Percentiles rank a stretch among this genome's conserved stretches.
phyloP scores from a whole-genome alignment of 495 filamentous ascomycete genomes.

The Eremomyces bilateralis region DNA sequence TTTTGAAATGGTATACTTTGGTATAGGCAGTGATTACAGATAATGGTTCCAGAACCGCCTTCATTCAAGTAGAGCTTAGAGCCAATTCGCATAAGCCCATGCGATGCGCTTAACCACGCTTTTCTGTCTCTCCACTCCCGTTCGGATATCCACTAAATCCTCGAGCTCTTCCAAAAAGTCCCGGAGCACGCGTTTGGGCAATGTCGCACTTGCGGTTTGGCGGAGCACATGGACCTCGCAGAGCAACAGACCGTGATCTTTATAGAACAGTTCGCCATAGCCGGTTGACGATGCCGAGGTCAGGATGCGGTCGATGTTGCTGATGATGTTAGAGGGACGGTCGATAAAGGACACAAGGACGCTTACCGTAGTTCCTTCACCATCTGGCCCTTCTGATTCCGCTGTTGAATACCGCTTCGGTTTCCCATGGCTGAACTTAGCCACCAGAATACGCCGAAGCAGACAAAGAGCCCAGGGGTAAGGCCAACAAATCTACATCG shows the following conservation, averaged over 20 bases:
- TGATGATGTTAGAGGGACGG: constrained; percentile 4
- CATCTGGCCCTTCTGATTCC: constrained; percentile 38
- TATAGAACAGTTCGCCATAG: constrained; percentile 54
- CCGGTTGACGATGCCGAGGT: constrained; percentile 36
- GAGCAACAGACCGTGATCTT: constrained; percentile 72
- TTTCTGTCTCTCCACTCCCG: constrained; percentile 47
- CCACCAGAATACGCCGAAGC: constrained; percentile 53
- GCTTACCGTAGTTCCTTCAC: constrained; percentile 47
- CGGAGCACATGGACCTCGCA: constrained; percentile 71
- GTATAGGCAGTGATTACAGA: too few relatives aligned
- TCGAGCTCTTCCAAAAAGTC: constrained; percentile 73
- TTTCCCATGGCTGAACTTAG: constrained; percentile 41
- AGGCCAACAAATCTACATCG: constrained; percentile 59
- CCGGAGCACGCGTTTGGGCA: constrained; percentile 47
- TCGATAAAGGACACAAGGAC: background rate
- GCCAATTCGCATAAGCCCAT: constrained; percentile 72
- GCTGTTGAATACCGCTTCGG: constrained; percentile 38
- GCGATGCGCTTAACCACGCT: constrained; percentile 59
- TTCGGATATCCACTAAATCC: constrained; percentile 57
- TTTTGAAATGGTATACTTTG: too few relatives aligned
- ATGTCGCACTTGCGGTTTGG: constrained; percentile 33
- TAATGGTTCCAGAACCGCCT: too few relatives aligned
- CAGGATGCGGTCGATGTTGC: constrained; percentile 68
- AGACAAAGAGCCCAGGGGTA: constrained; percentile 74
- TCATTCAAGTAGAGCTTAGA: too few relatives aligned